phyloP scores from a whole-genome alignment of 805 yeast species.

The Ogataea glucozyma region DNA sequence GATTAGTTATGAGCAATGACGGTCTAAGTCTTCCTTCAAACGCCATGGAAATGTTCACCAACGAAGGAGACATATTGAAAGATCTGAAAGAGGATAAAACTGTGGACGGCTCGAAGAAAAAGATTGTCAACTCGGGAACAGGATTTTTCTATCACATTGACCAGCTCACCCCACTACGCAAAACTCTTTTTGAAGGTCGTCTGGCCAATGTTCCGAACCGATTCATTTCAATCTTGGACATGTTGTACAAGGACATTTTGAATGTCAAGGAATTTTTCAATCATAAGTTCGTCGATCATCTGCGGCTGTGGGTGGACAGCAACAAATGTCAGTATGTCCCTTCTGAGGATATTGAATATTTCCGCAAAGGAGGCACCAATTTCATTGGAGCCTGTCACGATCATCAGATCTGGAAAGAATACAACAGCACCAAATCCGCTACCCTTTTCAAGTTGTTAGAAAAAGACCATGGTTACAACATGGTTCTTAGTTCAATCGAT shows the following conservation, averaged over 20 bases:
- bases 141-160: conserved; percentile 35
- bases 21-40: conserved; percentile 18
- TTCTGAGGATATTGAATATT: conserved; percentile 39
- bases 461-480: conserved; percentile 17
- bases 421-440: conserved; percentile 35
- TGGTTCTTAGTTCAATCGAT: conserved; percentile 24
- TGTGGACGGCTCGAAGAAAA: conserved; percentile 22
- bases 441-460: conserved; percentile 29
- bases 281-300: conserved; percentile 38
- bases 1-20: conserved; percentile 35
- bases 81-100: conserved; percentile 19
- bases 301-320: conserved; percentile 40
- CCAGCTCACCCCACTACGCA: conserved; percentile 29
- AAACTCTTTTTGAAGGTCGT: conserved; percentile 34
- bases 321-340: conserved; percentile 42
- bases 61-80: conserved; percentile 23
- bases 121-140: conserved; percentile 38
- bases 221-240: conserved; percentile 23
- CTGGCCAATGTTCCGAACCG: conserved; percentile 32
- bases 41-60: conserved; percentile 18
- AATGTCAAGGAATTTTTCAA: conserved; percentile 26
- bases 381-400: conserved; percentile 47
- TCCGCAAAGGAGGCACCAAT: conserved; percentile 35
- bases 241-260: conserved; percentile 28
- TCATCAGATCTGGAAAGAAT: conserved; percentile 39